These are phyloP conservation scores for Penicillium sp. DNA, from an alignment of 2,329 filamentous ascomycete species.

Conservation along the genomic window DNA sequence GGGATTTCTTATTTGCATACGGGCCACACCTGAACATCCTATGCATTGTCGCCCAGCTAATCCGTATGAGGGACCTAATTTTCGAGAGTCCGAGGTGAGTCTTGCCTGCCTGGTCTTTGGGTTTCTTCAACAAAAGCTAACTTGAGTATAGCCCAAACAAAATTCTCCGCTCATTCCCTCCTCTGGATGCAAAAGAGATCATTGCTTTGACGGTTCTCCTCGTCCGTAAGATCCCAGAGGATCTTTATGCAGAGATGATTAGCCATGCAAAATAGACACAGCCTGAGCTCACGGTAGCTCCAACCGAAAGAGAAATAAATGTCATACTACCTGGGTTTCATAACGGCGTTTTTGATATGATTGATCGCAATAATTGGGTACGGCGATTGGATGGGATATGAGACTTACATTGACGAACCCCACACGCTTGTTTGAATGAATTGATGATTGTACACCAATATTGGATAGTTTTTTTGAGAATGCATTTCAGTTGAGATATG, in stretches of 20 bases:
- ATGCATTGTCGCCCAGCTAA: conserved; percentile 92
- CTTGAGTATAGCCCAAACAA: conserved; percentile 72
- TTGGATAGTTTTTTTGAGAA: background rate
- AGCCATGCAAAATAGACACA: conserved; percentile 63
- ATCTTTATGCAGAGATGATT: conserved; percentile 87
- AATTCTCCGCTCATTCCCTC: conserved; percentile 81
- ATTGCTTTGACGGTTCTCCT: conserved; percentile 82
- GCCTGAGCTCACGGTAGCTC: background rate
- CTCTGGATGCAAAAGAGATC: conserved; percentile 77
- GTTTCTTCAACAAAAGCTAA: conserved; percentile 7
- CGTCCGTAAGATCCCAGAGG: conserved; percentile 83
- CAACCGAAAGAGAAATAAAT: background rate
- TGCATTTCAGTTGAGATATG: background rate
- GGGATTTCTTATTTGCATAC: conserved; percentile 97
- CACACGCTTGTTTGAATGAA: conserved; percentile 18
- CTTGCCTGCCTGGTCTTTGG: background rate
- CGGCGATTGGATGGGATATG: conserved; percentile 6
- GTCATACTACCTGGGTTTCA: background rate
- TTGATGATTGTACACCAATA: conserved; percentile 15
- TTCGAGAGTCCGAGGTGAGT: conserved; percentile 76
- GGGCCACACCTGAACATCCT: conserved; percentile 92
- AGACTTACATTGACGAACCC: conserved; percentile 13
- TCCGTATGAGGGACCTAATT: conserved; percentile 81
- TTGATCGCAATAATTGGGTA: conserved; percentile 1
- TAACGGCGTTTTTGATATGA: conserved; percentile 13